Conservation (phyloP, 805 yeast species). For the Kodamaea sagamina region DNA sequence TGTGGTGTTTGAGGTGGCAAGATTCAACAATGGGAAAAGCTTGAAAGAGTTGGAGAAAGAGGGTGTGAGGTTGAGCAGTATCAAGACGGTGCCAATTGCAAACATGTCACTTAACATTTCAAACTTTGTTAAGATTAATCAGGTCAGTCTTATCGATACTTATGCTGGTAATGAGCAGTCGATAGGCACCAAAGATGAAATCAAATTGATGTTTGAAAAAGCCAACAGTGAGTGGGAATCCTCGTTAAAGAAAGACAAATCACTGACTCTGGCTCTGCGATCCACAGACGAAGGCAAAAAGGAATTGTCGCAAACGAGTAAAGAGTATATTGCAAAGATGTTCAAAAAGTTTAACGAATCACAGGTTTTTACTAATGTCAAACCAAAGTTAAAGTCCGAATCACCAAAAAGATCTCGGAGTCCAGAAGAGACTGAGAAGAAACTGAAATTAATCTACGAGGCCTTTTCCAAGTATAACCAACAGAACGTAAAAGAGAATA, state of each 20-base stretch:
- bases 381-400: not conserved
- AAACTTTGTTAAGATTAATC: conserved; percentile 50
- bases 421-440: conserved; percentile 7
- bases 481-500: not conserved
- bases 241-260: not conserved
- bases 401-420: not conserved
- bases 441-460: conserved; percentile 3
- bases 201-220: conserved; percentile 20
- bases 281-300: not conserved
- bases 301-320: conserved; percentile 14
- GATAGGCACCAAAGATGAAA: conserved; percentile 12
- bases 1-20: conserved; percentile 21
- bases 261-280: no score
- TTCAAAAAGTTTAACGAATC: conserved; percentile 18
- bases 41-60: conserved; percentile 22
- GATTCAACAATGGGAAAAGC: conserved; percentile 23
- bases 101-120: conserved; percentile 54
- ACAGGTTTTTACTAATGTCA: not conserved
- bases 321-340: conserved; percentile 29
- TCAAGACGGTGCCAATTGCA: conserved; percentile 44
- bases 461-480: conserved; percentile 6
- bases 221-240: conserved; percentile 9
- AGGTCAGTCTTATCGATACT: conserved; percentile 35
- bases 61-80: conserved; percentile 15
- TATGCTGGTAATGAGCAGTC: conserved; percentile 19